Evolutionary conservation across 2,329 filamentous ascomycete genomes (phyloP), one percentile per base, ranked within the genome.

Genomic region (Elsinoe necatrix): DNA sequence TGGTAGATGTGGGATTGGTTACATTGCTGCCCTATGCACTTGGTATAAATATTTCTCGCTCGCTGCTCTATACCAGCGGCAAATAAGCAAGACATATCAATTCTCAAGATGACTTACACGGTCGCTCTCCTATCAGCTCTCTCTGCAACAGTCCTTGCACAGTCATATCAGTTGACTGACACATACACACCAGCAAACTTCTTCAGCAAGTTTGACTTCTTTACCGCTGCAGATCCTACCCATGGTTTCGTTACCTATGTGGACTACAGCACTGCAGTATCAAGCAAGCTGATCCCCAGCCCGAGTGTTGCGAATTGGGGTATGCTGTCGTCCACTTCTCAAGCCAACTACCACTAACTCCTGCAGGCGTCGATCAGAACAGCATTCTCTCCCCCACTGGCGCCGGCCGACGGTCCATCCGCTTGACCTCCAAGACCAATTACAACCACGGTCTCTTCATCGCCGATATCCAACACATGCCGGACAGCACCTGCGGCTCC

Each of bases 231-330:
- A 2, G 89, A 93, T 65, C 88, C 88, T 0, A 93, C 88, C 1
- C 64, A 83, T 60, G 89, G 88, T 29, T 89, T 83, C 64, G 88
- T 93, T 63, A 72, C 80, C 59, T 93, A 90, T 64, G 77, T 83
- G 55, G 73, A 80, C 61, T 75, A 77, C 52, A 58, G 67, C n/a
- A 79, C 77, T 1, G 86, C 87, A 56, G 29, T 54, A 16, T 55
- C 43, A 21, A 58, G 57, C 18, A 57, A 59, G 7, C 58, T 68
- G 37, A 64, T 69, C 12, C 56, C 56, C 3, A 54, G 31, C 23
- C 41, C 52, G 23, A 31, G 29, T 9, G 48, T 55, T 23, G 56
- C 57, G 7, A 58, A 57, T 16, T 60, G 59, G 59, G 59, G 41
- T 45, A 45, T 25, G 6, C 11, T 2, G 1, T 23, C 41, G 5